Evolutionary conservation across 805 yeast species (phyloP).

Genomic region (Ogataea trehaloabstinens): DNA sequence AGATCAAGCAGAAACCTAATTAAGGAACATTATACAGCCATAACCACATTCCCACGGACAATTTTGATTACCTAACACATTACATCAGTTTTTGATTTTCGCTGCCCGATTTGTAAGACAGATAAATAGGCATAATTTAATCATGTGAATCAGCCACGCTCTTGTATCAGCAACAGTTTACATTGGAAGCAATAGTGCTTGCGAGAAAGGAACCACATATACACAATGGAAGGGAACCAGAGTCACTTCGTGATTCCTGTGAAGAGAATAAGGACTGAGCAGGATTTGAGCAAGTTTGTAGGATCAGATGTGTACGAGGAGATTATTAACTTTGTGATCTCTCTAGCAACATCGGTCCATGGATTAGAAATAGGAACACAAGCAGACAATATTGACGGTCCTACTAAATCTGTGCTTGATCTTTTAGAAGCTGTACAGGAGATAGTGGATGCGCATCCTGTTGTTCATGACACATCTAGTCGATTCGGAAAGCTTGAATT

Average conservation of each 20-base stretch:
- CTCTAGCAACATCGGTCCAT: constrained; percentile 60
- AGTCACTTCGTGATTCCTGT: constrained; percentile 16
- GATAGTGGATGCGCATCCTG: constrained; percentile 60
- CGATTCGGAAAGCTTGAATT: constrained; percentile 93
- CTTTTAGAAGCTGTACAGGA: constrained; percentile 45
- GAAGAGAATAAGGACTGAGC: constrained; percentile 26
- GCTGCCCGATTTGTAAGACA: too few species aligned
- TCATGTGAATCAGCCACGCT: too few species aligned
- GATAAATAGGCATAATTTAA: too few species aligned
- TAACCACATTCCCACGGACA: too few species aligned
- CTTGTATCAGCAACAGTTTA: too few species aligned
- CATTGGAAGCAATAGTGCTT: too few species aligned
- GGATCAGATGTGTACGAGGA: constrained; percentile 47
- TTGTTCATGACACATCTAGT: constrained; percentile 61
- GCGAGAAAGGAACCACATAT: background rate
- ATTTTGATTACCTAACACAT: too few species aligned
- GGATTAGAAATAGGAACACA: constrained; percentile 30
- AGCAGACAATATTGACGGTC: constrained; percentile 13
- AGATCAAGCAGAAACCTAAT: background rate
- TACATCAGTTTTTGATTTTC: too few species aligned
- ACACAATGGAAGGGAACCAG: background rate
- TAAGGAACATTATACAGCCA: too few species aligned
- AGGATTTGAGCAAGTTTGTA: constrained; percentile 65
- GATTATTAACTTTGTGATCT: constrained; percentile 52
- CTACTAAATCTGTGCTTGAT: constrained; percentile 31